These are phyloP conservation scores for Penicillium sp. DNA, from an alignment of 2,329 filamentous ascomycete species.

Conservation along the genomic window DNA sequence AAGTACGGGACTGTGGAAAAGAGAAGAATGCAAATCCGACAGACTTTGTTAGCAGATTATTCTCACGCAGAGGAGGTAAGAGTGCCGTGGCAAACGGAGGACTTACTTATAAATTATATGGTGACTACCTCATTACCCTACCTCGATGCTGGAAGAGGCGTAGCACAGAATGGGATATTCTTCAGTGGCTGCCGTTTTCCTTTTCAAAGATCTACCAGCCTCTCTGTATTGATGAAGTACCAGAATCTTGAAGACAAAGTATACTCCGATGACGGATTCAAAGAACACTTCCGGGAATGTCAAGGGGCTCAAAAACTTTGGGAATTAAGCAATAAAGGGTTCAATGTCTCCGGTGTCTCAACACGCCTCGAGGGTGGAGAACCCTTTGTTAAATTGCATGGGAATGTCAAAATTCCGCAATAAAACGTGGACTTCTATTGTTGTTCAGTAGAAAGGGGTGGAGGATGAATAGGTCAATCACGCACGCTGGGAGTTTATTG, in stretches of 20 bases:
- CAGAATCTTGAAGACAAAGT: background rate
- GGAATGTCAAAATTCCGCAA: too few relatives aligned
- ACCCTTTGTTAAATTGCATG: fast-evolving
- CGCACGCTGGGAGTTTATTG: background rate
- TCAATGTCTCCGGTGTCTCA: too few relatives aligned
- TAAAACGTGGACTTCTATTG: background rate
- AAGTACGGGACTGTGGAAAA: background rate
- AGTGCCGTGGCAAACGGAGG: too few relatives aligned
- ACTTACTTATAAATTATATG: background rate
- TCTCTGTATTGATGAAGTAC: too few relatives aligned
- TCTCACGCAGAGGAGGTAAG: too few relatives aligned
- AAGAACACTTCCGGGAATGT: background rate
- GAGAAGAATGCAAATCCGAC: background rate
- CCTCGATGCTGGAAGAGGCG: background rate
- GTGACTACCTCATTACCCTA: background rate
- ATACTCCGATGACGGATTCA: background rate
- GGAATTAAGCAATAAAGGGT: background rate
- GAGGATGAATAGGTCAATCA: background rate
- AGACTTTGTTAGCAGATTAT: background rate
- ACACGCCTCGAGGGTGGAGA: too few relatives aligned
- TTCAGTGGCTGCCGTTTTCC: background rate
- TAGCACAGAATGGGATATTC: background rate
- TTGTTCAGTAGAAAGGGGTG: background rate
- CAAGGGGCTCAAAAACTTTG: background rate
- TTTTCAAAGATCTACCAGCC: fast-evolving